phyloP scores from a whole-genome alignment of 129 eudicot species.

The Flaveria robusta region DNA sequence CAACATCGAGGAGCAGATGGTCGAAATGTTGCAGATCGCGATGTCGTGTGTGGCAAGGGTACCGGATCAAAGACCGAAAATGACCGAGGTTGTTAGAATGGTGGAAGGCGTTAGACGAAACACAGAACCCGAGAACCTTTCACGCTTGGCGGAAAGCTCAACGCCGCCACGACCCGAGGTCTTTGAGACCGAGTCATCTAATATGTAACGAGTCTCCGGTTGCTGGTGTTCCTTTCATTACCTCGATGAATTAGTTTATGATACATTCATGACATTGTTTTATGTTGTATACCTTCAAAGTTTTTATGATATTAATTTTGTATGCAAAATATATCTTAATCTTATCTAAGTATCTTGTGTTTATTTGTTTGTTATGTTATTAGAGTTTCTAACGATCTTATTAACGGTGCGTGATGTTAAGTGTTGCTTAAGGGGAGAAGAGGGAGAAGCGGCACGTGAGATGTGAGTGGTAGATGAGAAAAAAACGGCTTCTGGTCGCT shows the following conservation, averaged over 20 bases:
- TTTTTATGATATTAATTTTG: conserved; percentile 16
- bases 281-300: conserved; percentile 36
- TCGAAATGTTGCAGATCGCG: conserved; percentile 88
- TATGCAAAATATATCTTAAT: conserved; percentile 21
- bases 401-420: no score
- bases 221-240: conserved; percentile 43
- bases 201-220: conserved; percentile 21
- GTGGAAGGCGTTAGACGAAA: conserved; percentile 59
- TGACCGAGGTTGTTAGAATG: conserved; percentile 79
- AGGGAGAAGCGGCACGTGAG: no score
- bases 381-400: no score
- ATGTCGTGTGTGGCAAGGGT: conserved; percentile 78
- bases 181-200: conserved; percentile 29
- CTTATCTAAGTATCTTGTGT: not conserved
- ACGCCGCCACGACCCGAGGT: conserved; percentile 35
- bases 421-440: no score
- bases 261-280: conserved; percentile 11
- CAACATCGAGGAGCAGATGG: conserved; percentile 84
- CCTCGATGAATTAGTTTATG: conserved; percentile 50
- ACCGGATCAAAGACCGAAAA: conserved; percentile 81
- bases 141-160: conserved; percentile 42
- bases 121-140: conserved; percentile 27
- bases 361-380: not conserved
- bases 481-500: no score
- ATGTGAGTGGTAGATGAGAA: no score